A percentile compares a stretch with the other conserved stretches of the same genome.
phyloP scores from a whole-genome alignment of 2,329 filamentous ascomycete genomes.

The Didymella sp. region DNA sequence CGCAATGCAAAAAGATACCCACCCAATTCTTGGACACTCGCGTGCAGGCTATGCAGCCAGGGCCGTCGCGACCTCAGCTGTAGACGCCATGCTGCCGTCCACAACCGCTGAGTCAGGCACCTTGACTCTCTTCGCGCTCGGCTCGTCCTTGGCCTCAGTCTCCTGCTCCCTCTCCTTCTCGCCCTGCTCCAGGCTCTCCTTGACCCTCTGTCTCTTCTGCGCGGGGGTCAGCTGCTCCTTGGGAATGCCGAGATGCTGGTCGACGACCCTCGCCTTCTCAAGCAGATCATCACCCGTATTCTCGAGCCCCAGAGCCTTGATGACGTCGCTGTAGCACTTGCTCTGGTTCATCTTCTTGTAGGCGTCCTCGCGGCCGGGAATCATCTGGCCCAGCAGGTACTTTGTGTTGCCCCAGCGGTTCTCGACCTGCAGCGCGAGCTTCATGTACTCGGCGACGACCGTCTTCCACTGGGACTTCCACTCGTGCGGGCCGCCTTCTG shows the following conservation, averaged over 20 bases:
- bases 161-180: conserved; percentile 14
- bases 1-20: conserved; percentile 20
- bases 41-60: conserved; percentile 11
- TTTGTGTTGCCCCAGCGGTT: conserved; percentile 95
- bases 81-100: conserved; percentile 9
- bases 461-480: conserved; percentile 73
- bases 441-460: conserved; percentile 78
- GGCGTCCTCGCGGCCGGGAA: conserved; percentile 76
- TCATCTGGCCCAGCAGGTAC: conserved; percentile 82
- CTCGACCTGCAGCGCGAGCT: conserved; percentile 74
- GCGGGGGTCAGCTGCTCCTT: conserved; percentile 57
- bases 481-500: conserved; percentile 67
- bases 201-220: conserved; percentile 54
- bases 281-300: conserved; percentile 69
- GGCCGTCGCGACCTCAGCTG: conserved; percentile 25
- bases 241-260: conserved; percentile 68
- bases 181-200: conserved; percentile 25
- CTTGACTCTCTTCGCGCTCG: conserved; percentile 40
- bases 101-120: conserved; percentile 25
- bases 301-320: conserved; percentile 69
- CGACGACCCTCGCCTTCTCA: conserved; percentile 69
- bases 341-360: conserved; percentile 68
- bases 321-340: conserved; percentile 75
- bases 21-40: too few species aligned
- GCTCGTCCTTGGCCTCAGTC: conserved; percentile 18